Evolutionary conservation across 257 asterid genomes (phyloP).

Genomic region (Przewalskia tangutica): DNA sequence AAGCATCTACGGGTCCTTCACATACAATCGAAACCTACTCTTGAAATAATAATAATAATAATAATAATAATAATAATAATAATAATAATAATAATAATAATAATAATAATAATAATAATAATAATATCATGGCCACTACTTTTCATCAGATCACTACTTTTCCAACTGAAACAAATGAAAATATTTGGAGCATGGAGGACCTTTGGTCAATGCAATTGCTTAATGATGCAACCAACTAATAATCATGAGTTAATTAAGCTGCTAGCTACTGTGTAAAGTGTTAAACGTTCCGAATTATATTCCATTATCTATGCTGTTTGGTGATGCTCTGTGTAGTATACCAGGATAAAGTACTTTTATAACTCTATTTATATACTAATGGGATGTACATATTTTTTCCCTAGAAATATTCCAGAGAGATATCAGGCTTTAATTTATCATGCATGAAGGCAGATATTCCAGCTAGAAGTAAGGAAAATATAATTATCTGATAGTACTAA

Average conservation of each 20-base stretch:
- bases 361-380: neutral
- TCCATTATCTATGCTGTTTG: neutral
- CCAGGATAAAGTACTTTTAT: neutral
- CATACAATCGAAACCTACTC: slow-evolving; percentile 56
- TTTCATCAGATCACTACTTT: slow-evolving; percentile 33
- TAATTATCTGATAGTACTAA: neutral
- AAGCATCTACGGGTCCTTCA: slow-evolving; percentile 31
- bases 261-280: neutral
- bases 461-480: neutral
- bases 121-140: slow-evolving; percentile 16
- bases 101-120: neutral
- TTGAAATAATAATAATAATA: too few relatives aligned
- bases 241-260: neutral
- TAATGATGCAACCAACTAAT: slow-evolving; percentile 30
- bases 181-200: slow-evolving; percentile 87
- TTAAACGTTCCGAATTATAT: neutral
- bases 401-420: neutral
- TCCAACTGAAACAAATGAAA: slow-evolving; percentile 46
- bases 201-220: slow-evolving; percentile 81
- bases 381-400: neutral
- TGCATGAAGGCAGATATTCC: neutral
- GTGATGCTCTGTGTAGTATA: neutral
- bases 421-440: neutral
- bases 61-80: too few relatives aligned
- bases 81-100: too few relatives aligned